These are phyloP conservation scores for Cryphonectria parasitica DNA, from an alignment of 2,329 filamentous ascomycete genomes.

Conservation along the genomic window DNA sequence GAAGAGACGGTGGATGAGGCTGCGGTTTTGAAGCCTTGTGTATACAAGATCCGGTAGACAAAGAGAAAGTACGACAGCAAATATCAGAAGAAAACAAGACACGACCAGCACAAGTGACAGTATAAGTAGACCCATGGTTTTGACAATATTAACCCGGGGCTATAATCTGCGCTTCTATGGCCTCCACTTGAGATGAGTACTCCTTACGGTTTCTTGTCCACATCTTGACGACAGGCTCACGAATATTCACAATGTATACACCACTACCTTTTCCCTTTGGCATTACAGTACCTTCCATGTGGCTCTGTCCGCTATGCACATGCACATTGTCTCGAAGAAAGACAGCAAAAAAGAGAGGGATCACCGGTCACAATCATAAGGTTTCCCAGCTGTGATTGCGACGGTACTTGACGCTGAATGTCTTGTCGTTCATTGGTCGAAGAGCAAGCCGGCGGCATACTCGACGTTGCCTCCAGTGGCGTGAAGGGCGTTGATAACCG, in stretches of 20 bases:
- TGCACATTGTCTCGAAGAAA: slow-evolving; percentile 11
- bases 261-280: background rate
- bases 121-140: background rate
- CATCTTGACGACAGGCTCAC: slow-evolving; percentile 4
- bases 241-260: slow-evolving; percentile 9
- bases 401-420: slow-evolving; percentile 32
- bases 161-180: slow-evolving; percentile 10
- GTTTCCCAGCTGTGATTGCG: slow-evolving; percentile 17
- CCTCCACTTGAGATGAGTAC: background rate
- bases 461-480: slow-evolving; percentile 87
- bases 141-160: background rate
- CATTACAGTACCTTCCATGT: slow-evolving; percentile 11
- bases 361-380: slow-evolving; percentile 11
- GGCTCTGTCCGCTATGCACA: slow-evolving; percentile 27
- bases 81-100: background rate
- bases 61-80: background rate
- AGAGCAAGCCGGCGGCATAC: slow-evolving; percentile 81
- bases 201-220: background rate
- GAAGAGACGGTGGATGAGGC: slow-evolving; percentile 66
- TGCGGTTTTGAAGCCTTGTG: slow-evolving; percentile 83
- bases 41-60: slow-evolving; percentile 83
- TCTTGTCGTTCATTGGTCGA: slow-evolving; percentile 36
- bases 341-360: background rate
- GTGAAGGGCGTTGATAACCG: slow-evolving; percentile 79
- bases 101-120: background rate